Conservation (phyloP, 441 rosid species). For the Isatis lusitanica region DNA sequence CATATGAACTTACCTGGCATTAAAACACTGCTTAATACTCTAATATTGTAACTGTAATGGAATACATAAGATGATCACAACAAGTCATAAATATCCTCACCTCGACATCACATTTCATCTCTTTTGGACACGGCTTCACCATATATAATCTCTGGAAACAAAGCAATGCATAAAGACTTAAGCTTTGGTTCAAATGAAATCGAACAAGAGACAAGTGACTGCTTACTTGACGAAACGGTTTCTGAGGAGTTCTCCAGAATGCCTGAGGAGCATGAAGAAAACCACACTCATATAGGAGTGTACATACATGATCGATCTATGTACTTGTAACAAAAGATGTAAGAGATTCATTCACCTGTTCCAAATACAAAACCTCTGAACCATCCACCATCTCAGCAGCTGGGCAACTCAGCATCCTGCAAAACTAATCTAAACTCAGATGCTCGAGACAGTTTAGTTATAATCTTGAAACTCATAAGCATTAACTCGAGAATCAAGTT, state of each 20-base stretch:
- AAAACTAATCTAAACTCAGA: conserved; percentile 23
- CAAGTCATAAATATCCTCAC: conserved; percentile 41
- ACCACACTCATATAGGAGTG: neutral
- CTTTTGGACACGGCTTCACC: conserved; percentile 95
- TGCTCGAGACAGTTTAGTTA: neutral
- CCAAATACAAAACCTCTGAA: conserved; percentile 75
- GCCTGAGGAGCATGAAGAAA: conserved; percentile 44
- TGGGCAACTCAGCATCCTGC: conserved; percentile 78
- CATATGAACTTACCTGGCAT: conserved; percentile 69
- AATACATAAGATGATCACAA: neutral
- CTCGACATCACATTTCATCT: conserved; percentile 92
- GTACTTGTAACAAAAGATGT: neutral
- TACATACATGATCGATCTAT: neutral
- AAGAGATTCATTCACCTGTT: conserved; percentile 56
- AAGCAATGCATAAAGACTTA: neutral
- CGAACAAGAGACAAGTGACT: neutral
- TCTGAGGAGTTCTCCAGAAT: conserved; percentile 91
- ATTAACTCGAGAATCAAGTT: neutral
- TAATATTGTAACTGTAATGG: neutral
- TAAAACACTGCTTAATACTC: neutral
- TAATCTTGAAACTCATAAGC: neutral
- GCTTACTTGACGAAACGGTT: conserved; percentile 88
- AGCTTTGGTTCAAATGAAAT: neutral
- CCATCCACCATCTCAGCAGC: conserved; percentile 94
- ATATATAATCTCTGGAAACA: conserved; percentile 73